These are phyloP conservation scores for Omphalea diandra DNA, from an alignment of 441 rosid species.

Conservation along the genomic window DNA sequence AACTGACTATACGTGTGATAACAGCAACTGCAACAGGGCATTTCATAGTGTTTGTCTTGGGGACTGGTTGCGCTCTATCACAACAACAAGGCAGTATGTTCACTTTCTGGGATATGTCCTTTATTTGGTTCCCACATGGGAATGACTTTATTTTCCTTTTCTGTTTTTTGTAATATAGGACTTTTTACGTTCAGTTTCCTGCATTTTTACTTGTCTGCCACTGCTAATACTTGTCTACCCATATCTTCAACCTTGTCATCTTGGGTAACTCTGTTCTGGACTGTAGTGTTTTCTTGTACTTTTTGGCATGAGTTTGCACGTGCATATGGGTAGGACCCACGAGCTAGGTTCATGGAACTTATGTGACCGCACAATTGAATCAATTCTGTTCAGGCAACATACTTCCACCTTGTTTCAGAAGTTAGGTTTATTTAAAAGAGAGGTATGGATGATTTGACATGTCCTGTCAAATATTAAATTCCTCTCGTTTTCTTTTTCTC, in stretches of 20 bases:
- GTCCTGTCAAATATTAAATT: not conserved
- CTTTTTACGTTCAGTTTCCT: constrained; percentile 8
- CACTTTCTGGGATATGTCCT: constrained; percentile 20
- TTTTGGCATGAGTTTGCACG: constrained; percentile 4
- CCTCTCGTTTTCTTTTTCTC: not conserved
- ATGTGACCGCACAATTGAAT: not conserved
- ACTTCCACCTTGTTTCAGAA: no score
- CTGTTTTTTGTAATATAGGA: not conserved
- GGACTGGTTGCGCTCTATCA: constrained; percentile 84
- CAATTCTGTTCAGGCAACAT: not conserved
- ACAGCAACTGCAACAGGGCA: constrained; percentile 58
- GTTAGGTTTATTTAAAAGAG: no score
- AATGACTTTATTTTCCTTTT: constrained; percentile 6
- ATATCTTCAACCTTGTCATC: constrained; percentile 13
- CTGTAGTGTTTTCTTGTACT: constrained; percentile 8
- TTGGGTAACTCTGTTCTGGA: not conserved
- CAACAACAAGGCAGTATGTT: constrained; percentile 84
- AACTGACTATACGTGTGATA: constrained; percentile 67
- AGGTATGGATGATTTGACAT: no score
- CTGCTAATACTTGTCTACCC: not conserved
- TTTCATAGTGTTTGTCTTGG: constrained; percentile 66
- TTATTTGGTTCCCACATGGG: constrained; percentile 9
- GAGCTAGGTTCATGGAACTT: not conserved
- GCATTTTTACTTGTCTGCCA: not conserved
- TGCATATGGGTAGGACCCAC: constrained; percentile 11